These are phyloP conservation scores for Apiotrichum laibachii DNA, from an alignment of 1,284 basidiomycete species.

Conservation along the genomic window DNA sequence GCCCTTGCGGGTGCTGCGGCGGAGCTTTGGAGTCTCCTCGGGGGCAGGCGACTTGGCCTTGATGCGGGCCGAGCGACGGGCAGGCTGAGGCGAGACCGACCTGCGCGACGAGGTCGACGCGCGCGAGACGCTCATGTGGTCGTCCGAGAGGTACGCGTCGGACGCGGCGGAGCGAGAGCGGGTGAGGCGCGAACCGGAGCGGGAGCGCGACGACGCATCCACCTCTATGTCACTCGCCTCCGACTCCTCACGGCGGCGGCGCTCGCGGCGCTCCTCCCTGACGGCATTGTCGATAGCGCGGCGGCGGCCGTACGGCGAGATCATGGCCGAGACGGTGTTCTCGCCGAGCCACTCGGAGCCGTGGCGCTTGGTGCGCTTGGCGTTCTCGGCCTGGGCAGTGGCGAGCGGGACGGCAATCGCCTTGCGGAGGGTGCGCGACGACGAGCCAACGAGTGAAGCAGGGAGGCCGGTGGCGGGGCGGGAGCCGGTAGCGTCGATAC, in stretches of 20 bases:
- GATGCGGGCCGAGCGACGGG: conserved; percentile 38
- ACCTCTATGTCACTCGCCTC: conserved; percentile 21
- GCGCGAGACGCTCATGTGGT: conserved; percentile 14
- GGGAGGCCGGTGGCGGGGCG: conserved; percentile 23
- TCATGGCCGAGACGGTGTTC: conserved; percentile 40
- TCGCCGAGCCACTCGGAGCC: conserved; percentile 22
- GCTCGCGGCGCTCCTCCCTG: conserved; percentile 28
- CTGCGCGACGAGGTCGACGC: conserved; percentile 5
- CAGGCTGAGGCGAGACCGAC: conserved; percentile 22
- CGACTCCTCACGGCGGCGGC: conserved; percentile 9
- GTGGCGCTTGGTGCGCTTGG: conserved; percentile 25
- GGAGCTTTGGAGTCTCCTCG: conserved; percentile 25
- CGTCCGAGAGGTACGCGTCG: conserved; percentile 10
- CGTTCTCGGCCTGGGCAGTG: conserved; percentile 37
- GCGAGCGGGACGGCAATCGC: conserved; percentile 47
- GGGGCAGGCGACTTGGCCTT: conserved; percentile 18
- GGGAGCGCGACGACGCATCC: conserved; percentile 5
- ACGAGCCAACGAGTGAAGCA: conserved; percentile 35
- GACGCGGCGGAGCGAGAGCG: conserved; percentile 9
- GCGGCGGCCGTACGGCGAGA: conserved; percentile 48
- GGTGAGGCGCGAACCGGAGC: neutral
- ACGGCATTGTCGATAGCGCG: conserved; percentile 33
- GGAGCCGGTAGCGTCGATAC: conserved; percentile 11
- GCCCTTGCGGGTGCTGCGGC: conserved; percentile 15
- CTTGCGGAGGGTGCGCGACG: conserved; percentile 39